A percentile compares a stretch with the other conserved stretches of the same genome.
Conservation (phyloP, 176 grass and related monocot species). For the Ananas comosus region DNA sequence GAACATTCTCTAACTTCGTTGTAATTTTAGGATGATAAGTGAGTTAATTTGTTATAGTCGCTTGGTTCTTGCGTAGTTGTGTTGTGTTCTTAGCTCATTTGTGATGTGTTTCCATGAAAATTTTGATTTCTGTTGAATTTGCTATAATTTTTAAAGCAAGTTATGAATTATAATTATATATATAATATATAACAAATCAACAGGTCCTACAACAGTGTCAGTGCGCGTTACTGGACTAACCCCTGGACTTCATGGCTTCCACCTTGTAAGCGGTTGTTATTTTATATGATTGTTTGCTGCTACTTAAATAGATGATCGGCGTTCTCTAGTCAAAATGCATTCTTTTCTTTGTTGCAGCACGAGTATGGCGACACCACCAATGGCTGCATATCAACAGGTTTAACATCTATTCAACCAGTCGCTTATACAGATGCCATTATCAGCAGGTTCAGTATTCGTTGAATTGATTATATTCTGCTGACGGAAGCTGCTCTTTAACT, state of each 20-base stretch:
- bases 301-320: background rate
- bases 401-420: background rate
- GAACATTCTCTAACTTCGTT: no score
- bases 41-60: no score
- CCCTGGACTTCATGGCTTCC: slow-evolving; percentile 51
- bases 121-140: background rate
- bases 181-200: background rate
- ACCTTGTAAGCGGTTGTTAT: slow-evolving; percentile 4
- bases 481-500: background rate
- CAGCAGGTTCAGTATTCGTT: slow-evolving; percentile 41
- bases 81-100: slow-evolving; percentile 7
- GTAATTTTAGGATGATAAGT: no score
- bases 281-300: background rate
- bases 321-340: background rate
- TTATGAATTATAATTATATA: no score
- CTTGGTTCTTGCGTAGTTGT: background rate
- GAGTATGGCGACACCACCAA: slow-evolving; percentile 21
- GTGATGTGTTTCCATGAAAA: background rate
- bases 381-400: slow-evolving; percentile 29
- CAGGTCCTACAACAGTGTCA: slow-evolving; percentile 71
- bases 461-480: background rate
- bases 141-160: no score
- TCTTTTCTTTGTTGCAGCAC: background rate
- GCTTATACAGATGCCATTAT: slow-evolving; percentile 19
- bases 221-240: slow-evolving; percentile 63